Conservation (phyloP, 176 grass and related monocot species). For the Dendrocalamus sinicus region DNA sequence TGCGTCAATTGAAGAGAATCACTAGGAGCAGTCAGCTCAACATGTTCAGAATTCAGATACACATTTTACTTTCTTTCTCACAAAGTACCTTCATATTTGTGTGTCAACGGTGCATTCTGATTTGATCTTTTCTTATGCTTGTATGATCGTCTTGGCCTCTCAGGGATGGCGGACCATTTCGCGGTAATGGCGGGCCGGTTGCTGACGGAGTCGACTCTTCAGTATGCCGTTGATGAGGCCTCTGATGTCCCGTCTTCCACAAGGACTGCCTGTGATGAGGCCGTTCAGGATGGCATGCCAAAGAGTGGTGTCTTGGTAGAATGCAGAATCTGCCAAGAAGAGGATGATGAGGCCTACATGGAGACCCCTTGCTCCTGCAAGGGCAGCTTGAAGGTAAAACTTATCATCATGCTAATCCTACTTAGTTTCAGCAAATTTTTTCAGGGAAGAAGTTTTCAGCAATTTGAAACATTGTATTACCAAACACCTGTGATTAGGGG, state of each 20-base stretch:
- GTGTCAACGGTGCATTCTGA: not conserved
- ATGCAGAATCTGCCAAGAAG: constrained; percentile 90
- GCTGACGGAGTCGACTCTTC: constrained; percentile 65
- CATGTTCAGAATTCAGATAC: not conserved
- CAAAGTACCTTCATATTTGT: not conserved
- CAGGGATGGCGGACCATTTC: constrained; percentile 68
- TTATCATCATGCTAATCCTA: not conserved
- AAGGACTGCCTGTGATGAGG: not conserved
- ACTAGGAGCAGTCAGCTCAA: not conserved
- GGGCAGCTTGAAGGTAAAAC: constrained; percentile 79
- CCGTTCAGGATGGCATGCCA: not conserved
- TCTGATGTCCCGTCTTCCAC: constrained; percentile 22
- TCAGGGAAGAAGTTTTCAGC: not conserved
- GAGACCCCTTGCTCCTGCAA: constrained; percentile 82
- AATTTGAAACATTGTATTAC: not conserved
- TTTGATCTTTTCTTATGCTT: constrained; percentile 9
- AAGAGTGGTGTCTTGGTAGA: constrained; percentile 49
- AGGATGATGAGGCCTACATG: constrained; percentile 62
- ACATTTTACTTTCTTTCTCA: not conserved
- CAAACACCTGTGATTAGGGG: not conserved
- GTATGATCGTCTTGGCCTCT: not conserved
- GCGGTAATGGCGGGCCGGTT: constrained; percentile 61
- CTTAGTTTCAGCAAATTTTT: constrained; percentile 3
- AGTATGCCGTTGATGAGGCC: constrained; percentile 53
- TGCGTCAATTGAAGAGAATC: not conserved